These are phyloP conservation scores for Teunomyces kruisii DNA, from an alignment of 805 yeast genomes.

Conservation along the genomic window DNA sequence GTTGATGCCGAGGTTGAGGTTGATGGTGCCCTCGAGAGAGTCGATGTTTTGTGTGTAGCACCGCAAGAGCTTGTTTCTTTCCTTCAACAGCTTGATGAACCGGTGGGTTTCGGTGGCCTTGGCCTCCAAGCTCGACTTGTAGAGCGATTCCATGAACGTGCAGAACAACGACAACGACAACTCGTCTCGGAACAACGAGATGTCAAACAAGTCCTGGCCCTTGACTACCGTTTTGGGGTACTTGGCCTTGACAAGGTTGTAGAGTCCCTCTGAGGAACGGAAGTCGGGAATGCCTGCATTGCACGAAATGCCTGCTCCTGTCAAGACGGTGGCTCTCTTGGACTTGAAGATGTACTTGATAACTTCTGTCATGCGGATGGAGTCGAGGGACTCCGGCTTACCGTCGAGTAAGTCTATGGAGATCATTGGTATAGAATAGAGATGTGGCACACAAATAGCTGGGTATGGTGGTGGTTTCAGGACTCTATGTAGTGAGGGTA, in stretches of 20 bases:
- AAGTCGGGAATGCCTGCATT: constrained; percentile 98
- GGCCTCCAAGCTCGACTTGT: constrained; percentile 62
- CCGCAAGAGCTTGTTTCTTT: constrained; percentile 65
- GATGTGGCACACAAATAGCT: no score
- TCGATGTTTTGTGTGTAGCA: constrained; percentile 97
- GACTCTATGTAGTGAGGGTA: no score
- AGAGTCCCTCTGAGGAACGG: constrained; percentile 79
- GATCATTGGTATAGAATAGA: constrained; percentile 7
- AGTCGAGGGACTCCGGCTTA: constrained; percentile 7
- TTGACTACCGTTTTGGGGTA: constrained; percentile 63
- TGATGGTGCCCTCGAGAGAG: constrained; percentile 70
- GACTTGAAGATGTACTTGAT: constrained; percentile 49
- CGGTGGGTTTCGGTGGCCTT: constrained; percentile 81
- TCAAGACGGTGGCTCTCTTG: constrained; percentile 63
- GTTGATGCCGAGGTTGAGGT: constrained; percentile 58
- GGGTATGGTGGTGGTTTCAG: no score
- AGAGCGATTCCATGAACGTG: constrained; percentile 81
- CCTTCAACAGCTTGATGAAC: constrained; percentile 62
- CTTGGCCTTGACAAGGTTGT: constrained; percentile 65
- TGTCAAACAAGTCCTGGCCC: constrained; percentile 91
- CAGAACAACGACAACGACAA: constrained; percentile 72
- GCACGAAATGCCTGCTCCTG: constrained; percentile 97
- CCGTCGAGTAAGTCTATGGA: constrained; percentile 10
- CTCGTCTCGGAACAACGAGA: constrained; percentile 71
- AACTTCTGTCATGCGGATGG: constrained; percentile 38